These are phyloP conservation scores for Papiliotrema terrestris DNA, from an alignment of 1,284 basidiomycete species.

Conservation along the genomic window DNA sequence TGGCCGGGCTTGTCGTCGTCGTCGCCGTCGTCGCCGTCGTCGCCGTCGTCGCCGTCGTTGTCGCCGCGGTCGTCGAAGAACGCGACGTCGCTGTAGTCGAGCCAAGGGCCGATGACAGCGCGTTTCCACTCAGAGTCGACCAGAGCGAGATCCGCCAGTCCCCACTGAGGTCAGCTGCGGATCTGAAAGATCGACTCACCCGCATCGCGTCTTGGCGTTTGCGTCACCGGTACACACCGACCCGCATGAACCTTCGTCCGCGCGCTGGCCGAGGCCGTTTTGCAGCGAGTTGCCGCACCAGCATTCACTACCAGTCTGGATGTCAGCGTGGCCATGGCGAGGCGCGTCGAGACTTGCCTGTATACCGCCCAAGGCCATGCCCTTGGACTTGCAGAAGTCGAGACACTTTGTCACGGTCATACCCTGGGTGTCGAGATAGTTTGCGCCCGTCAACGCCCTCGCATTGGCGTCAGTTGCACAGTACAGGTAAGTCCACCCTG, in stretches of 20 bases:
- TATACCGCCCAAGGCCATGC: not conserved
- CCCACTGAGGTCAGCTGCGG: not conserved
- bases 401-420: not conserved
- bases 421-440: not conserved
- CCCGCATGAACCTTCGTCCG: not conserved
- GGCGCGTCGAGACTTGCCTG: not conserved
- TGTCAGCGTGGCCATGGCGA: not conserved
- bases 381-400: not conserved
- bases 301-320: conserved; percentile 1
- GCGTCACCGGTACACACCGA: not conserved
- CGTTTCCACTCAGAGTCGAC: not conserved
- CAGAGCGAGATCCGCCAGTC: not conserved
- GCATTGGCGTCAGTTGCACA: not conserved
- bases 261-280: not conserved
- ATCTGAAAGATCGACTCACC: not conserved
- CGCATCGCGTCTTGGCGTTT: not conserved
- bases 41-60: conserved; percentile 5
- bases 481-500: not conserved
- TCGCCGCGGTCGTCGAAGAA: conserved; percentile 8
- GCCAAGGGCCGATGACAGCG: no score
- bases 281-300: conserved; percentile 1
- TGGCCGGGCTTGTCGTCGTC: conserved; percentile 2
- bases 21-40: conserved; percentile 5
- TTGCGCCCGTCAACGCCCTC: not conserved
- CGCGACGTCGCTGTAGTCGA: not conserved